Evolutionary conservation across 768 basidiomycete genomes (phyloP), one percentile per base, ranked within the genome.

Genomic region (Mycena chlorophos): DNA sequence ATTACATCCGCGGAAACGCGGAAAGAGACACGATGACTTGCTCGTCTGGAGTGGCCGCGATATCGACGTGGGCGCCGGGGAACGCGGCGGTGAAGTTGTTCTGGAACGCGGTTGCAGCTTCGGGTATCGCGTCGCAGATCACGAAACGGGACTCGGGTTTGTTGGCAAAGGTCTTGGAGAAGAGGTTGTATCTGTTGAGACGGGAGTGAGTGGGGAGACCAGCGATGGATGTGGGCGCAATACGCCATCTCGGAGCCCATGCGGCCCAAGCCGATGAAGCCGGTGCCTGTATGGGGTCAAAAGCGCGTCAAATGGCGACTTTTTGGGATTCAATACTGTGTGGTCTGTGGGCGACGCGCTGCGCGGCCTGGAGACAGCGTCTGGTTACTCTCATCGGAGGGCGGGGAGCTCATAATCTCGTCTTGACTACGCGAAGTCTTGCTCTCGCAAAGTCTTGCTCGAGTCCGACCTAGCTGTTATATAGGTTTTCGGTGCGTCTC

Each of bases 161-260:
- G 39, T 81, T 72, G n/a, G 78, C 75, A 55, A 83, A 73, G 59
- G 80, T 80, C 69, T 90, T 91, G 0, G 86, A 85, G 74, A 93
- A 91, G 48, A 94, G 80, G 70, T 94, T 94, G 69, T 77, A 80
- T 14, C 57, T 58, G 57, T 34, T 23, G 85, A 82, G 53, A 17
- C 26, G 31, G 22, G 38, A 42, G 22, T 22, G 20, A 6, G 5
- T 16, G 19, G 22, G 20, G 30, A 4, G 37, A 43, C 30, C 27
- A 27, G 23, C 25, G 17, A 42, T 30, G 17, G 27, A 25, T 5
- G 13, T 20, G 17, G 4, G 38, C 39, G 54, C 34, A 14, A 10
- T 51, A 57, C 56, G 82, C 82, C 93, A 94, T 94, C 69, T 91
- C 87, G 40, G 83, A 84, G 38, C 92, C 92, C 92, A 95, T 94